Evolutionary conservation across 2,329 filamentous ascomycete species (phyloP).

Genomic region (Phyllosticta citrichinensis): DNA sequence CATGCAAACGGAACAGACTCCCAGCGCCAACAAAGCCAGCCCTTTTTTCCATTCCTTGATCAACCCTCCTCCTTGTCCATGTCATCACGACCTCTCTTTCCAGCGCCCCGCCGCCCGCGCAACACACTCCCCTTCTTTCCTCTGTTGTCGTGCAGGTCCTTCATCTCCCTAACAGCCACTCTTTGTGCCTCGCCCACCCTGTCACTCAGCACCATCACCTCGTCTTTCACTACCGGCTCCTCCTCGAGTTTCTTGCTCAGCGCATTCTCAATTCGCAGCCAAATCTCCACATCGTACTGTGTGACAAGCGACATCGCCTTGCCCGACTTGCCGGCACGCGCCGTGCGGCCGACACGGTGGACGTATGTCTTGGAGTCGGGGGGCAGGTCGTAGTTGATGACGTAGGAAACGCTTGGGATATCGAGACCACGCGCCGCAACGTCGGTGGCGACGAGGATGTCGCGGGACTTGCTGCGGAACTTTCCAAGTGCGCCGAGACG

Average conservation of each 20-base stretch:
- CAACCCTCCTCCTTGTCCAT: slow-evolving; percentile 74
- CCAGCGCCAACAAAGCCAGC: not conserved
- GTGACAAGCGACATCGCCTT: slow-evolving; percentile 73
- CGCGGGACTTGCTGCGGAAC: slow-evolving; percentile 68
- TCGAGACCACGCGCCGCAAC: slow-evolving; percentile 89
- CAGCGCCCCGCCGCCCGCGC: slow-evolving; percentile 43
- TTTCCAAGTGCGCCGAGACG: slow-evolving; percentile 84
- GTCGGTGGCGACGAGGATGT: slow-evolving; percentile 87
- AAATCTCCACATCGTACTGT: slow-evolving; percentile 79
- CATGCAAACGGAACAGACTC: not conserved
- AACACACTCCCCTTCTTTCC: slow-evolving; percentile 37
- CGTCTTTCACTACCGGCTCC: slow-evolving; percentile 63
- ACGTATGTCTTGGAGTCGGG: slow-evolving; percentile 84
- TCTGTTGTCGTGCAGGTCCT: slow-evolving; percentile 61
- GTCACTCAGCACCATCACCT: slow-evolving; percentile 71
- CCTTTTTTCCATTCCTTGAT: not conserved
- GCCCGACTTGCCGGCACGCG: slow-evolving; percentile 75
- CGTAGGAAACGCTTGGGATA: slow-evolving; percentile 81
- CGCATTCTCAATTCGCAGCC: slow-evolving; percentile 69
- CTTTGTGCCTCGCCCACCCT: slow-evolving; percentile 77
- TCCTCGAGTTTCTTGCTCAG: slow-evolving; percentile 66
- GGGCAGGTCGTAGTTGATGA: slow-evolving; percentile 78
- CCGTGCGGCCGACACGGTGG: slow-evolving; percentile 79
- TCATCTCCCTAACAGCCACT: slow-evolving; percentile 71
- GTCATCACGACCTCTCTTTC: slow-evolving; percentile 46